phyloP scores from a whole-genome alignment of 2,329 filamentous ascomycete species.

The Biscogniauxia mediterranea region DNA sequence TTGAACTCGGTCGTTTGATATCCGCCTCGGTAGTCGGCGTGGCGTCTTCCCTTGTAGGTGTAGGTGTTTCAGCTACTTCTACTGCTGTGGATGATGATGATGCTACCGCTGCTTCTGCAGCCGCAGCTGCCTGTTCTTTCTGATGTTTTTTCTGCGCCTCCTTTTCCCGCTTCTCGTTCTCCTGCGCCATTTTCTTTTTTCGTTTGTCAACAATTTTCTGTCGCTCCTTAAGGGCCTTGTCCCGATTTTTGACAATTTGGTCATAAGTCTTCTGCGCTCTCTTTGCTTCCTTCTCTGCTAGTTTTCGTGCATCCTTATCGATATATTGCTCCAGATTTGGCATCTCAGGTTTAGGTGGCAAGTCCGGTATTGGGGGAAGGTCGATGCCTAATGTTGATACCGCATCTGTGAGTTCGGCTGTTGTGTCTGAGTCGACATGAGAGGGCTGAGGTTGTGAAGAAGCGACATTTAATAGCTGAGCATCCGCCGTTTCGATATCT shows the following conservation, averaged over 20 bases:
- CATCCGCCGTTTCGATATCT: constrained; percentile 1
- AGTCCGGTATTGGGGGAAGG: constrained; percentile 44
- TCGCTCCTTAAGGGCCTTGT: constrained; percentile 62
- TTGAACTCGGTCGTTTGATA: not conserved
- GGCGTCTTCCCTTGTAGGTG: not conserved
- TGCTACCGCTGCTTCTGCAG: not conserved
- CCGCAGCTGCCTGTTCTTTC: constrained; percentile 12
- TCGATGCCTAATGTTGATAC: constrained; percentile 25
- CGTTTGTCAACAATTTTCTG: constrained; percentile 58
- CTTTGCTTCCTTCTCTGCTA: constrained; percentile 67
- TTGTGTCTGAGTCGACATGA: constrained; percentile 1
- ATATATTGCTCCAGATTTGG: constrained; percentile 58
- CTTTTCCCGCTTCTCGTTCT: constrained; percentile 41
- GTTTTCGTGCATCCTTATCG: constrained; percentile 65
- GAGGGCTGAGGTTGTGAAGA: not conserved
- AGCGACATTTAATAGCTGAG: constrained; percentile 4
- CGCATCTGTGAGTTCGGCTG: constrained; percentile 13
- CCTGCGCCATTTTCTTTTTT: constrained; percentile 44
- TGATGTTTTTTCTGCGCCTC: constrained; percentile 31
- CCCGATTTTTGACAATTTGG: constrained; percentile 63
- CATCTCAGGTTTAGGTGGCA: constrained; percentile 53
- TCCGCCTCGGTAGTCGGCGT: not conserved
- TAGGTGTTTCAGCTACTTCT: not conserved
- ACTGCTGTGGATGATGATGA: no score
- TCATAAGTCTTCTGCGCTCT: constrained; percentile 63